Evolutionary conservation across 768 basidiomycete species (phyloP).

Genomic region (Boletales sp.): DNA sequence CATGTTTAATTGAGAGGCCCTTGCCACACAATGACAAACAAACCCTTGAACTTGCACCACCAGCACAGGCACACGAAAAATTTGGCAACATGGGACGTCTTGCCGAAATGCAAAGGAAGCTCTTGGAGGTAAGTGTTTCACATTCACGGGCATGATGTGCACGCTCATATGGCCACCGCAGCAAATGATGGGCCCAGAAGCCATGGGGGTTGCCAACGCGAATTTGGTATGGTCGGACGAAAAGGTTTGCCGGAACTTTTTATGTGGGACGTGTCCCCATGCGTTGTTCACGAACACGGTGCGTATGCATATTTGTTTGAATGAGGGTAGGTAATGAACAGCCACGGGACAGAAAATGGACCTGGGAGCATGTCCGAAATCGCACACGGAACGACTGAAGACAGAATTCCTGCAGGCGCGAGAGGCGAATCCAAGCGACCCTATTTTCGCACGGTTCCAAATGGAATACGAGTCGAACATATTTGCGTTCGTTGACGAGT

Average conservation of each 20-base stretch:
- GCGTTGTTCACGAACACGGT: constrained; percentile 97
- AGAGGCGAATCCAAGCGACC: constrained; percentile 71
- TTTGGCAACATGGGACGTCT: constrained; percentile 76
- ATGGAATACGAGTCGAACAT: constrained; percentile 96
- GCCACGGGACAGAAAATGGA: constrained; percentile 82
- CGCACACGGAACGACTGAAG: constrained; percentile 92
- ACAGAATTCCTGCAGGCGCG: constrained; percentile 82
- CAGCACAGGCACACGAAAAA: background rate
- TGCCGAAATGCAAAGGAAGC: constrained; percentile 97
- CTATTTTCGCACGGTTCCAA: constrained; percentile 84
- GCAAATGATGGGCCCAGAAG: constrained; percentile 99
- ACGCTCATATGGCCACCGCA: constrained; percentile 28
- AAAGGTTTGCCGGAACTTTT: constrained; percentile 97
- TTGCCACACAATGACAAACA: constrained; percentile 30
- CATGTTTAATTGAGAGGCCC: constrained; percentile 23
- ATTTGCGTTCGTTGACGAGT: constrained; percentile 95
- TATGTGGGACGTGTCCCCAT: constrained; percentile 99
- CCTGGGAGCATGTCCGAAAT: constrained; percentile 93
- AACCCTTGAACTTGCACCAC: constrained; percentile 11
- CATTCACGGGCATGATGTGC: background rate
- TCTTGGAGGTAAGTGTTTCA: constrained; percentile 58
- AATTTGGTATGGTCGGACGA: constrained; percentile 94
- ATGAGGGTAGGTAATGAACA: background rate
- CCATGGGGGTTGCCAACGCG: constrained; percentile 93
- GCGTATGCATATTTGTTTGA: constrained; percentile 29